Percentiles rank a stretch among this genome's conserved stretches.
phyloP scores from a whole-genome alignment of 2,329 filamentous ascomycete genomes.

The Alternaria tenuissima region DNA sequence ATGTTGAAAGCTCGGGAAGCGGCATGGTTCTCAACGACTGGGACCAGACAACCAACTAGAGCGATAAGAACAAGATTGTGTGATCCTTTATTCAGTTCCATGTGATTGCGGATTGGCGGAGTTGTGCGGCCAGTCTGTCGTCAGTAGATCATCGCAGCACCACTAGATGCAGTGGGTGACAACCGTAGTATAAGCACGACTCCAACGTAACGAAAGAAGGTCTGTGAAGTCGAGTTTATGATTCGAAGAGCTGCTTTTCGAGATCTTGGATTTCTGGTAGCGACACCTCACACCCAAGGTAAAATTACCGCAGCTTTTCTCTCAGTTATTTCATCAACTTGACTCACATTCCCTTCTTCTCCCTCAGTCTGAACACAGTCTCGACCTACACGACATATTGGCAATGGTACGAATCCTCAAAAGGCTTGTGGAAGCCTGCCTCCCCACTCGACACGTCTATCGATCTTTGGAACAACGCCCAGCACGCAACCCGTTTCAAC shows the following conservation, averaged over 20 bases:
- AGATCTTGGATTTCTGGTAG: background rate
- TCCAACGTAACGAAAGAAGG: background rate
- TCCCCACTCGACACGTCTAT: too few relatives aligned
- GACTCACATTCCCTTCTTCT: background rate
- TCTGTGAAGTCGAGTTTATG: background rate
- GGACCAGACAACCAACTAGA: background rate
- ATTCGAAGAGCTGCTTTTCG: background rate
- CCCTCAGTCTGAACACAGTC: background rate
- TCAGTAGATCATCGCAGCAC: background rate
- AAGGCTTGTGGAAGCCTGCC: background rate
- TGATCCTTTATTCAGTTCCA: background rate
- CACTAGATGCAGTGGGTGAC: background rate
- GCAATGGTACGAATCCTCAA: background rate
- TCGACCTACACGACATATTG: background rate
- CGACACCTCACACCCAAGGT: background rate
- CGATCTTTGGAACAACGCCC: background rate
- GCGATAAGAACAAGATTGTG: background rate
- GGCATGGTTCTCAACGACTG: background rate
- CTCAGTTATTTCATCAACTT: background rate
- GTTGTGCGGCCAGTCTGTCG: background rate
- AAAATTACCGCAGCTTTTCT: background rate
- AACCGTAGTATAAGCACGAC: background rate
- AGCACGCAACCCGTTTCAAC: background rate
- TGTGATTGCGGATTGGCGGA: background rate
- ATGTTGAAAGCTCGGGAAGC: background rate